A percentile compares a stretch with the other conserved stretches of the same genome.
These are phyloP conservation scores for Sporopachydermia cereana DNA, from an alignment of 1,139 yeast species.

Conservation along the genomic window DNA sequence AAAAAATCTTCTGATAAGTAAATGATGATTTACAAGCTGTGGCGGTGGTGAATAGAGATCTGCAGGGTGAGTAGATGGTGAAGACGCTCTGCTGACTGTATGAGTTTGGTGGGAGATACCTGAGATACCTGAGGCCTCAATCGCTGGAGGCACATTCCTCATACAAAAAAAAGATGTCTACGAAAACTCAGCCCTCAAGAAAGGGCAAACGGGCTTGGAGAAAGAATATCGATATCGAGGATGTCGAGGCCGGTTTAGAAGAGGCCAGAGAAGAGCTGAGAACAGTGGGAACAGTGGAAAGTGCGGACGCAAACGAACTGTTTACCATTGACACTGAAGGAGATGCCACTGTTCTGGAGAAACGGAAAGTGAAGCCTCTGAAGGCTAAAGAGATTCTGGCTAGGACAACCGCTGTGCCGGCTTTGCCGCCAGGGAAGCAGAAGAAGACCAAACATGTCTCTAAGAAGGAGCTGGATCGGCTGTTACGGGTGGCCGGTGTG, in stretches of 20 bases:
- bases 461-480: slow-evolving; percentile 51
- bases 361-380: slow-evolving; percentile 30
- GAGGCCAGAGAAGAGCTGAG: slow-evolving; percentile 57
- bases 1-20: too few relatives aligned
- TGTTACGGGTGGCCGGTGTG: slow-evolving; percentile 74
- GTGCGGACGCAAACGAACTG: slow-evolving; percentile 32
- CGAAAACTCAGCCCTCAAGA: slow-evolving; percentile 54
- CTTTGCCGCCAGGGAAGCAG: slow-evolving; percentile 33
- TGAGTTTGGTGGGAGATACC: too few relatives aligned
- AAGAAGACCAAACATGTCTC: slow-evolving; percentile 53
- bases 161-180: slow-evolving; percentile 12
- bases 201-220: slow-evolving; percentile 96
- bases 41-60: too few relatives aligned
- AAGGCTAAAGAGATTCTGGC: slow-evolving; percentile 54
- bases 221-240: slow-evolving; percentile 80
- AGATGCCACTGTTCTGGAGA: slow-evolving; percentile 28
- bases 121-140: too few relatives aligned
- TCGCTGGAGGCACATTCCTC: background rate
- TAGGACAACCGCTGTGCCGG: slow-evolving; percentile 70
- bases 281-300: slow-evolving; percentile 43
- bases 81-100: too few relatives aligned
- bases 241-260: slow-evolving; percentile 61
- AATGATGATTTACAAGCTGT: too few relatives aligned
- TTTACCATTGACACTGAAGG: slow-evolving; percentile 70
- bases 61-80: too few relatives aligned